phyloP scores from a whole-genome alignment of 2,329 filamentous ascomycete species.

The Trichoderma sp. region DNA sequence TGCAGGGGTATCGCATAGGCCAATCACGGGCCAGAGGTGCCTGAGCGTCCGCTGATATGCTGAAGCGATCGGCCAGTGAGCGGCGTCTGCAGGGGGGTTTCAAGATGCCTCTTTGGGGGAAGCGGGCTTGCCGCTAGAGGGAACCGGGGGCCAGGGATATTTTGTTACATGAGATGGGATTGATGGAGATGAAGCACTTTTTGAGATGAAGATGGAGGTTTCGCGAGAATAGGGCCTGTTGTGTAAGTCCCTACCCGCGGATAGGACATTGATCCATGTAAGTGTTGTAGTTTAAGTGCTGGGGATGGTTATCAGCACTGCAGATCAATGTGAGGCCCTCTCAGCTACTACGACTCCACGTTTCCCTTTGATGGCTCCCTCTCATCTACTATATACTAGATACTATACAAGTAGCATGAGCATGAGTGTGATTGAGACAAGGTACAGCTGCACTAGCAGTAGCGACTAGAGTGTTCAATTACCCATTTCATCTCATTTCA shows the following conservation, averaged over 20 bases:
- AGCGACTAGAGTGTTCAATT: neutral
- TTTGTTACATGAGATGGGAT: neutral
- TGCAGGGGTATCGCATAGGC: neutral
- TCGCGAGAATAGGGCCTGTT: neutral
- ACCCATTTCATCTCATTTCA: neutral
- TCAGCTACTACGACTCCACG: neutral
- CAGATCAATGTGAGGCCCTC: neutral
- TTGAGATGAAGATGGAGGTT: neutral
- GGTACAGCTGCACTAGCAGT: neutral
- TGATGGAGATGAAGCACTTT: neutral
- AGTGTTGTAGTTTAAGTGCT: neutral
- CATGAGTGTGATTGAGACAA: neutral
- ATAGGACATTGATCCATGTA: neutral
- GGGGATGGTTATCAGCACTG: neutral
- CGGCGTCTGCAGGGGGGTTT: constrained; percentile 4
- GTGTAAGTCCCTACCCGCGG: neutral
- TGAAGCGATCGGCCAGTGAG: constrained; percentile 11
- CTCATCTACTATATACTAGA: neutral
- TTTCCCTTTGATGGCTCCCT: neutral
- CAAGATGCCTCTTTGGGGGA: constrained; percentile 4
- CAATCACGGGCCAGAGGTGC: constrained; percentile 16
- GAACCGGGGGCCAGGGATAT: neutral
- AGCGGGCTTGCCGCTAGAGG: neutral
- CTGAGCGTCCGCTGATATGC: constrained; percentile 15
- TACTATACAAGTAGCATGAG: neutral